phyloP scores from a whole-genome alignment of 2,329 filamentous ascomycete species.

The Chrysoporthe deuterocubensis region DNA sequence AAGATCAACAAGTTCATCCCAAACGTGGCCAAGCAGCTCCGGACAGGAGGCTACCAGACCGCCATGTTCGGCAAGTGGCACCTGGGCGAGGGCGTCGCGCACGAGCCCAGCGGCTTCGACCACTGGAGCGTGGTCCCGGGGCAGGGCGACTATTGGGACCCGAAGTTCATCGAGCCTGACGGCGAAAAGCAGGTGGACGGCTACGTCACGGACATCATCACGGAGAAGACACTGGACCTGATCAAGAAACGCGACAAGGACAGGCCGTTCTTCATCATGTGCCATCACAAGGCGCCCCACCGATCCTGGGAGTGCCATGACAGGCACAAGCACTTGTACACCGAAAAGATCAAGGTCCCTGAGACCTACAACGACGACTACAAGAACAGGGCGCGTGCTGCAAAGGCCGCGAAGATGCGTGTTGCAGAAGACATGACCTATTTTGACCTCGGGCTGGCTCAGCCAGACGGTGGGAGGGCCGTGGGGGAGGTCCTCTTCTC shows the following conservation, averaged over 20 bases:
- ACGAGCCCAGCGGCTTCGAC: slow-evolving; percentile 55
- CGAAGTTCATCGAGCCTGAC: slow-evolving; percentile 49
- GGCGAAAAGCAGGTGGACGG: slow-evolving; percentile 41
- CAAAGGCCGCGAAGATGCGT: slow-evolving; percentile 54
- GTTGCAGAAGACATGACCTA: slow-evolving; percentile 57
- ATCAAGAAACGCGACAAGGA: slow-evolving; percentile 40
- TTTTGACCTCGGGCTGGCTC: slow-evolving; percentile 53
- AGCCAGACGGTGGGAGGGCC: slow-evolving; percentile 52
- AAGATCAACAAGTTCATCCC: slow-evolving; percentile 55
- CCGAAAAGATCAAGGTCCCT: slow-evolving; percentile 49
- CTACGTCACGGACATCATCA: slow-evolving; percentile 58
- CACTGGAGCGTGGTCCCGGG: slow-evolving; percentile 56
- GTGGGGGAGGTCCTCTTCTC: slow-evolving; percentile 34
- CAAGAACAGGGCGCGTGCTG: slow-evolving; percentile 55
- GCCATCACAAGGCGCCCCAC: slow-evolving; percentile 60
- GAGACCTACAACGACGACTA: slow-evolving; percentile 60
- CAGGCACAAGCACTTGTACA: slow-evolving; percentile 54
- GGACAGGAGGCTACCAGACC: slow-evolving; percentile 51
- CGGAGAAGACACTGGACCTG: slow-evolving; percentile 51
- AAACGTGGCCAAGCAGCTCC: slow-evolving; percentile 56
- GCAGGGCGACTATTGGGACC: slow-evolving; percentile 57
- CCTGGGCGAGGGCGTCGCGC: slow-evolving; percentile 50
- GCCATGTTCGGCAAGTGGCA: slow-evolving; percentile 61
- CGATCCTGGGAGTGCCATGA: slow-evolving; percentile 55
- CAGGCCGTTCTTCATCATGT: slow-evolving; percentile 58